These are phyloP conservation scores for Salix caprea DNA, from an alignment of 345 rosid genomes.

Conservation along the genomic window DNA sequence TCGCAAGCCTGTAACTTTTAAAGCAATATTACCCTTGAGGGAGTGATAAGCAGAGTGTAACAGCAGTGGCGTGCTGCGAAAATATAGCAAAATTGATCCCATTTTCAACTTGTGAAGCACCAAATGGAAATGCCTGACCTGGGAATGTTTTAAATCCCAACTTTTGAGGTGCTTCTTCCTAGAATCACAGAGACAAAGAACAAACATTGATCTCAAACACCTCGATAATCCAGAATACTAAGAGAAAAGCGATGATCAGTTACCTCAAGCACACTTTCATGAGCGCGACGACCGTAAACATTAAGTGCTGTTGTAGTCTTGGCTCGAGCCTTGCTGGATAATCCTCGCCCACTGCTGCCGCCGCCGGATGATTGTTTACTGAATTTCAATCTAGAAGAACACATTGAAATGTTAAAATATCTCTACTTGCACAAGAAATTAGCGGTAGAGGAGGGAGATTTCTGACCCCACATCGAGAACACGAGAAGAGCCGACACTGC, in stretches of 20 bases:
- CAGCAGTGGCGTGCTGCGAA: slow-evolving; percentile 78
- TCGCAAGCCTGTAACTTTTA: background rate
- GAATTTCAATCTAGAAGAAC: slow-evolving; percentile 43
- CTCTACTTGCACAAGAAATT: background rate
- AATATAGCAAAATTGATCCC: slow-evolving; percentile 85
- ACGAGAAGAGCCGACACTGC: slow-evolving; percentile 6
- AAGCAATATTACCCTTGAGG: slow-evolving; percentile 43
- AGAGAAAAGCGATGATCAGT: background rate
- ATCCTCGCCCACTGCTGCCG: slow-evolving; percentile 19
- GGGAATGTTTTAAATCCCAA: slow-evolving; percentile 44
- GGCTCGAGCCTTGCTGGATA: slow-evolving; percentile 45
- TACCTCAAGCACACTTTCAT: slow-evolving; percentile 64
- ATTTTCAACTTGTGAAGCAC: slow-evolving; percentile 64
- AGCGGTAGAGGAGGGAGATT: background rate
- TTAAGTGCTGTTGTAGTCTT: slow-evolving; percentile 20
- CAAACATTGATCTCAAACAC: background rate
- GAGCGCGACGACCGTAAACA: slow-evolving; percentile 47
- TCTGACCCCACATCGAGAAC: slow-evolving; percentile 23
- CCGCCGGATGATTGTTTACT: slow-evolving; percentile 28
- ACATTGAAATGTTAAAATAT: background rate
- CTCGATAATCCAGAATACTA: background rate
- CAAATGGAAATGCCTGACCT: slow-evolving; percentile 78
- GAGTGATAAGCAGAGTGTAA: slow-evolving; percentile 72
- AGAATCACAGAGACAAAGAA: slow-evolving; percentile 7
- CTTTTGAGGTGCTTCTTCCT: slow-evolving; percentile 54